These are phyloP conservation scores for Hericium alpestre DNA, from an alignment of 768 basidiomycete genomes.

Conservation along the genomic window DNA sequence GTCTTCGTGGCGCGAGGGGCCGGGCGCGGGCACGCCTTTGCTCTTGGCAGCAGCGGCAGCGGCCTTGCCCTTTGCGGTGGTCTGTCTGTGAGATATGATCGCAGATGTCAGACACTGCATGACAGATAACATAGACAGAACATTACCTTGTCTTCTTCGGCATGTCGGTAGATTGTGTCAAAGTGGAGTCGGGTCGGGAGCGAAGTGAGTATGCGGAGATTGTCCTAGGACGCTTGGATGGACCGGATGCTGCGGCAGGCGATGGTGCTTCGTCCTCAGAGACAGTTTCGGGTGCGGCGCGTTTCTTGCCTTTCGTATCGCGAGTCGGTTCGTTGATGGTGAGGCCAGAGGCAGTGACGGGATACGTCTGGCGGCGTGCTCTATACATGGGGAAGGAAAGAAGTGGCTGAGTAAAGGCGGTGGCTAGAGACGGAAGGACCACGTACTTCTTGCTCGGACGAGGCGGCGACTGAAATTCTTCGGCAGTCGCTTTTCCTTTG, in stretches of 20 bases:
- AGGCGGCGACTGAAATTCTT: slow-evolving; percentile 33
- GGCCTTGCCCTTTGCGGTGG: slow-evolving; percentile 24
- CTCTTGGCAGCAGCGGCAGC: slow-evolving; percentile 37
- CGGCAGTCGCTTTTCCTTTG: slow-evolving; percentile 69
- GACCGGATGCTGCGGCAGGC: slow-evolving; percentile 26
- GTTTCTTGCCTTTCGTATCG: slow-evolving; percentile 88
- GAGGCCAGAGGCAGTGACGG: slow-evolving; percentile 30
- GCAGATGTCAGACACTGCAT: slow-evolving; percentile 1
- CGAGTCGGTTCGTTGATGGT: slow-evolving; percentile 67
- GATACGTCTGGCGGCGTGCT: slow-evolving; percentile 46
- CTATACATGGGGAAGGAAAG: slow-evolving; percentile 23
- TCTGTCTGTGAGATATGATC: slow-evolving; percentile 32
- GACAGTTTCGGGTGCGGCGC: slow-evolving; percentile 61
- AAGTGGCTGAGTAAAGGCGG: not conserved
- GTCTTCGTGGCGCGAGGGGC: slow-evolving; percentile 55
- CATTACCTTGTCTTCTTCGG: slow-evolving; percentile 64
- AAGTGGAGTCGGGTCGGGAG: slow-evolving; percentile 36
- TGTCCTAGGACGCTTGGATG: slow-evolving; percentile 52
- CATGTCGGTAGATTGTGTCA: slow-evolving; percentile 44
- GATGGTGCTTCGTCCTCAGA: slow-evolving; percentile 58
- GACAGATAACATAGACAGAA: slow-evolving; percentile 5
- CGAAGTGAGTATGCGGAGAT: slow-evolving; percentile 52
- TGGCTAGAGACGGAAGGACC: slow-evolving; percentile 14
- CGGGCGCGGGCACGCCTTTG: slow-evolving; percentile 39
- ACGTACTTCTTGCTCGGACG: slow-evolving; percentile 57